These are phyloP conservation scores for Mycena sp. DNA, from an alignment of 1,284 basidiomycete species.

Conservation along the genomic window DNA sequence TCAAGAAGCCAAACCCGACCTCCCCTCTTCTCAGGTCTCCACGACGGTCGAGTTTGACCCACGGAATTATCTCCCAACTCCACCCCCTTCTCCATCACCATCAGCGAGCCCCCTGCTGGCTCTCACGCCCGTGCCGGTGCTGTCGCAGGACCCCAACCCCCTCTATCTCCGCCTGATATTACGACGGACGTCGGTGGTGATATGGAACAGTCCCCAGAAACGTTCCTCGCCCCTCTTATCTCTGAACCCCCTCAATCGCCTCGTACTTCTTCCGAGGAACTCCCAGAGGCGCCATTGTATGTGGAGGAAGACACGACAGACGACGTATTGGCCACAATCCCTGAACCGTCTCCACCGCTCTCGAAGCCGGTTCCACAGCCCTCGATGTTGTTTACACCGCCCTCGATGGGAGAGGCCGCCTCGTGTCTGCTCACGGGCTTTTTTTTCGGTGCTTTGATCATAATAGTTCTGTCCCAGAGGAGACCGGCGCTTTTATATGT, in stretches of 20 bases:
- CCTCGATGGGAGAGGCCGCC: slow-evolving; percentile 51
- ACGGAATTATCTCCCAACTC: slow-evolving; percentile 16
- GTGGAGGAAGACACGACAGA: background rate
- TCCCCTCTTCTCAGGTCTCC: background rate
- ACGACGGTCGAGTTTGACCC: slow-evolving; percentile 1
- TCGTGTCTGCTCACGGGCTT: slow-evolving; percentile 64
- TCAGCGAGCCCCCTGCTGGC: background rate
- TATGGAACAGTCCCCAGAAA: background rate
- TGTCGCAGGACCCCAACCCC: background rate
- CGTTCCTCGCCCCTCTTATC: no score
- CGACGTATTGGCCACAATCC: slow-evolving; percentile 46
- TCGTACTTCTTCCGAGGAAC: background rate
- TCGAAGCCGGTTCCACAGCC: slow-evolving; percentile 17
- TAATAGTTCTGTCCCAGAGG: slow-evolving; percentile 39
- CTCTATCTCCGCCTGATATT: slow-evolving; percentile 2
- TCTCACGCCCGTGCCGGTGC: no score
- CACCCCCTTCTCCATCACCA: slow-evolving; percentile 19
- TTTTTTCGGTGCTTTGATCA: slow-evolving; percentile 62
- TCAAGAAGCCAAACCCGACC: no score
- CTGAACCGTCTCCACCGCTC: slow-evolving; percentile 13
- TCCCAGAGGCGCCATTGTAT: background rate
- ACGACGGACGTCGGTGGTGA: background rate
- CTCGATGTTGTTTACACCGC: slow-evolving; percentile 31
- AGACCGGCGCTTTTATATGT: background rate
- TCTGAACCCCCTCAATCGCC: background rate